Evolutionary conservation across 345 rosid species (phyloP).

Genomic region (Gossypium sturtianum): DNA sequence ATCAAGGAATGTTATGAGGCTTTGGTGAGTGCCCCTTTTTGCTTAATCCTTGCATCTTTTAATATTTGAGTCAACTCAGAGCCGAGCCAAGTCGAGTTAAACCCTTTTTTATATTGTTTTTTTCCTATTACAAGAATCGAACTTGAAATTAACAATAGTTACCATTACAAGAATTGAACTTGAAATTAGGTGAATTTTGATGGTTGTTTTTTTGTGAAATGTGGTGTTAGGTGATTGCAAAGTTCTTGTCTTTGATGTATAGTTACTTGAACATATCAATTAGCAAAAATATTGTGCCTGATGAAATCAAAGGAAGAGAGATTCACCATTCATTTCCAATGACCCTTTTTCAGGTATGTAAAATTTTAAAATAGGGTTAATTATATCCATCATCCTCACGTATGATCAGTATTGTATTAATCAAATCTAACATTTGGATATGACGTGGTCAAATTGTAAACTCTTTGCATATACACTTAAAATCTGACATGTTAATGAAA

Average conservation of each 20-base stretch:
- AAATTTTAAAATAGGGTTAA: not conserved
- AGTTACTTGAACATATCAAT: conserved; percentile 85
- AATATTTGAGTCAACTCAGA: no score
- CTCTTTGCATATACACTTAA: not conserved
- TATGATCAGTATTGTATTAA: not conserved
- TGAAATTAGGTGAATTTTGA: no score
- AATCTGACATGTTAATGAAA: no score
- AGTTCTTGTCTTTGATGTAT: conserved; percentile 83
- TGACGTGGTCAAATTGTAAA: not conserved
- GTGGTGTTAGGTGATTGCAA: conserved; percentile 69
- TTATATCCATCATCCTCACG: not conserved
- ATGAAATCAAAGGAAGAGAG: conserved; percentile 84
- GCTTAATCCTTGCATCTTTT: not conserved
- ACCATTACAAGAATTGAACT: no score
- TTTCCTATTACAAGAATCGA: no score
- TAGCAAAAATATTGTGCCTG: conserved; percentile 61
- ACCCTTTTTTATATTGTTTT: no score
- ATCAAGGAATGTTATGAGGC: conserved; percentile 95
- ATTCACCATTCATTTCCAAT: conserved; percentile 88
- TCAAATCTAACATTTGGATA: not conserved
- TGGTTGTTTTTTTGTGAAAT: no score
- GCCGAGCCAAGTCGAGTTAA: no score
- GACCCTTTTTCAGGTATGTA: conserved; percentile 78
- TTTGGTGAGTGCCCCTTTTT: conserved; percentile 45
- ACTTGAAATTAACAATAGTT: no score